Percentiles rank a stretch among this genome's conserved stretches.
Conservation (phyloP, 192 early-diverging fungal genomes). For the Umbelopsis sp. region DNA sequence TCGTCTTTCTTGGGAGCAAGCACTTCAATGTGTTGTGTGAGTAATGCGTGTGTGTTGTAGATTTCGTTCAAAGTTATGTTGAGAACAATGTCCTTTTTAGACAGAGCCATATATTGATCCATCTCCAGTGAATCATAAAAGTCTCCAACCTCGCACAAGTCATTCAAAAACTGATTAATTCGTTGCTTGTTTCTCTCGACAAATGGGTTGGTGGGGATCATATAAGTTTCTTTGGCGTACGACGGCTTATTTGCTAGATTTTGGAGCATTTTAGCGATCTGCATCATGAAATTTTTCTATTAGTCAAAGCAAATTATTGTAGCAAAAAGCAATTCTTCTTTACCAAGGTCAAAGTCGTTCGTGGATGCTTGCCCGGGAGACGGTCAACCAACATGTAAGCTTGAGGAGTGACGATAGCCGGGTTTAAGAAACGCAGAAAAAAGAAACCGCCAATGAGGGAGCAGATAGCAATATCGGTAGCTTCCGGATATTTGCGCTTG, state of each 20-base stretch:
- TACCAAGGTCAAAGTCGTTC: conserved; percentile 88
- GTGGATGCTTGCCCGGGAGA: conserved; percentile 75
- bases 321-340: not conserved
- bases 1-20: conserved; percentile 81
- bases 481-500: conserved; percentile 91
- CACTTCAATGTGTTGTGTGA: conserved; percentile 81
- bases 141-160: conserved; percentile 92
- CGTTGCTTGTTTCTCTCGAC: conserved; percentile 84
- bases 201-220: conserved; percentile 89
- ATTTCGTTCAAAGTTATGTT: conserved; percentile 95
- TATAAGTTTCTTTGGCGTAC: conserved; percentile 90
- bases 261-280: conserved; percentile 93
- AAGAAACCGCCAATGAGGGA: conserved; percentile 98
- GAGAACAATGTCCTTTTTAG: conserved; percentile 87
- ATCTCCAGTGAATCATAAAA: conserved; percentile 97
- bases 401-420: conserved; percentile 96
- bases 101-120: conserved; percentile 97
- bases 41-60: conserved; percentile 86
- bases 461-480: conserved; percentile 85
- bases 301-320: not conserved
- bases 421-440: conserved; percentile 95
- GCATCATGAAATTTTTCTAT: conserved; percentile 1
- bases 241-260: conserved; percentile 94
- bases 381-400: conserved; percentile 92
- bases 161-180: conserved; percentile 87